Base-by-base conservation (phyloP, 768 basidiomycete species). In the Xerocomellus chrysenteron region DNA sequence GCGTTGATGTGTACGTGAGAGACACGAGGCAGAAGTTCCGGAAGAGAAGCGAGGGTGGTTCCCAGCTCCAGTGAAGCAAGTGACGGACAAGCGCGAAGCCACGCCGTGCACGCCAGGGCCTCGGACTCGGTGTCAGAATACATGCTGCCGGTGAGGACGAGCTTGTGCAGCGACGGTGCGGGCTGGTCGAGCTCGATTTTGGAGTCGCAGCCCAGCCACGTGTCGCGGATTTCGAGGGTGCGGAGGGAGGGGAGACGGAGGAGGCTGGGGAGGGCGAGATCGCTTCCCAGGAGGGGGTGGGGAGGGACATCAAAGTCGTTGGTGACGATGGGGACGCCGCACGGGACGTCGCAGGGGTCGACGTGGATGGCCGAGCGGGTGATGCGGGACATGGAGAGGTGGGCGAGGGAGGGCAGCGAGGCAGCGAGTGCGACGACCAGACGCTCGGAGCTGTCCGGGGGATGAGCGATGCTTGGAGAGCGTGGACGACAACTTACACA, bases 361-460 rank as follows among this genome's bases (percentile, higher is more conserved):
- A 86, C 83, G 65, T 89, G 86, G n/a, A 87, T 51, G 32, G 75
- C 75, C 1, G 87, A 89, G 52, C 88, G 85, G 16, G 84, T 80
- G 63, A 90, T 80, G 63, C 81, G 82, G 50, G 85, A 81, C 12
- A 90, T 74, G 5, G 79, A 74, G 48, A 90, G 77, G 47, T 81
- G 76, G 45, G 79, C 67, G 45, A 90, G 79, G 63, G 75, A 71
- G 14, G 81, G 81, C 5, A 83, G 69, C 2, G 82, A 81, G 2
- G 83, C 81, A 0, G 87, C 87, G 58, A 90, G 84, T 7, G 83
- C 80, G 16, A 89, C 87, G 52, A 82, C 84, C 1, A 88, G 76
- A 26, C 88, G 78, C 66, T 90, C 88, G 71, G 69, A 74, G 21
- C 69, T 66, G 54, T 41, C 14, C 13, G 36, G 13, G 41, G 11